Evolutionary conservation across 2,329 filamentous ascomycete genomes (phyloP).

Genomic region (Fusarium irregulare): DNA sequence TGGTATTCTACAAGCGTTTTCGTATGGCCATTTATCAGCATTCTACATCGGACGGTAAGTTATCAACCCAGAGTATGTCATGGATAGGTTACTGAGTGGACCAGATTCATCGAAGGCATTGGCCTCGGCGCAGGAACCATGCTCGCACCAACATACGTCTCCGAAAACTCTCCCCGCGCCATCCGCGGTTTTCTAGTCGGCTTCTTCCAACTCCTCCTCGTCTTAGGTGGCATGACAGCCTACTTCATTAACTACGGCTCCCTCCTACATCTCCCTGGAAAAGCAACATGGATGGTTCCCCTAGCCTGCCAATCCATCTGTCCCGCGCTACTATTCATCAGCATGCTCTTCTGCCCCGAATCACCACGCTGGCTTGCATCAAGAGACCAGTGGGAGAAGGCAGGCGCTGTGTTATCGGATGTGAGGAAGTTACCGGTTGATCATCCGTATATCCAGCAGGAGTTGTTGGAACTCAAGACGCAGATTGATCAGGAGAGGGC

Average conservation of each 20-base stretch:
- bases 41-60: constrained; percentile 47
- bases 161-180: constrained; percentile 68
- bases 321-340: constrained; percentile 62
- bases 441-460: constrained; percentile 40
- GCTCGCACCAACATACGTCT: constrained; percentile 70
- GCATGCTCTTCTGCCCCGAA: constrained; percentile 67
- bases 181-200: constrained; percentile 70
- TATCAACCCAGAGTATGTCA: too few relatives aligned
- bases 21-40: constrained; percentile 46
- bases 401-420: constrained; percentile 26
- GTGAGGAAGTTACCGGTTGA: constrained; percentile 30
- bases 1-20: constrained; percentile 48
- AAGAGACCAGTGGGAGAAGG: constrained; percentile 65
- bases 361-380: constrained; percentile 69
- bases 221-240: constrained; percentile 62
- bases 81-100: too few relatives aligned
- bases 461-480: constrained; percentile 31
- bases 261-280: constrained; percentile 52
- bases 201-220: constrained; percentile 69
- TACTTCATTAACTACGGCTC: constrained; percentile 67
- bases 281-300: constrained; percentile 56
- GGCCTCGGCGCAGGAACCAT: constrained; percentile 64
- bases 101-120: constrained; percentile 64
- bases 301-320: constrained; percentile 66
- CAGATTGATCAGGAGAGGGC: constrained; percentile 38